Evolutionary conservation across 495 filamentous ascomycete genomes (phyloP), one percentile per base, ranked within the genome.

Genomic region (Podospora comata): DNA sequence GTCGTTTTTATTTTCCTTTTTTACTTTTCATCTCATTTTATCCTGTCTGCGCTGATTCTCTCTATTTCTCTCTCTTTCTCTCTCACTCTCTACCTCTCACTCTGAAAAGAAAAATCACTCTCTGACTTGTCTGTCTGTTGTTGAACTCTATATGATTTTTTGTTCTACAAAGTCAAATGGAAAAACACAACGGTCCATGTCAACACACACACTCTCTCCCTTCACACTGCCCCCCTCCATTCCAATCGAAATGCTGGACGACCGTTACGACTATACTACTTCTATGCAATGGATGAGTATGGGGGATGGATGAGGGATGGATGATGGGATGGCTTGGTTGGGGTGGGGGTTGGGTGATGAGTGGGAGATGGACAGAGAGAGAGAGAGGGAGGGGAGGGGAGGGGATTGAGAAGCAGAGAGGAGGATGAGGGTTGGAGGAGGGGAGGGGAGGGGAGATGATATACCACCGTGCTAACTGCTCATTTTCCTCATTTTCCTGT

Each of bases 1-100:
- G 66, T 62, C 67, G 71, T 69, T 74, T 72, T 66, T 68, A 72
- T 70, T 71, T 68, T 48, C 4, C 5, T 11, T 48, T 48, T 48
- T 13, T 48, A 11, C 13, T 48, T 48, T 11, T 48, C 15, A 23
- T 23, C 23, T 23, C 23, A 23, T 23, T 16, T 48, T 48, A 48
- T 48, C 15, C 62, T 68, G 68, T 67, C 62, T 59, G 30, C 48
- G 48, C 59, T 32, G 54, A 39, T 53, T 63, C 60, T 74, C 19
- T 66, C 59, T 65, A 13, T 13, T 48, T 48, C 15, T 65, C 65
- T 64, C 63, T 68, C 48, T 68, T 30, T 48, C 23, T 23, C 23
- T 23, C 23, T 23, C 23, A 23, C 60, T 74, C 19, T 66, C 59
- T 65, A 13, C 3, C 13, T 48, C 15, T 65, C 65, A 23, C 23